phyloP scores from a whole-genome alignment of 352 stramenopile genomes.

The Phytophthora cajani region DNA sequence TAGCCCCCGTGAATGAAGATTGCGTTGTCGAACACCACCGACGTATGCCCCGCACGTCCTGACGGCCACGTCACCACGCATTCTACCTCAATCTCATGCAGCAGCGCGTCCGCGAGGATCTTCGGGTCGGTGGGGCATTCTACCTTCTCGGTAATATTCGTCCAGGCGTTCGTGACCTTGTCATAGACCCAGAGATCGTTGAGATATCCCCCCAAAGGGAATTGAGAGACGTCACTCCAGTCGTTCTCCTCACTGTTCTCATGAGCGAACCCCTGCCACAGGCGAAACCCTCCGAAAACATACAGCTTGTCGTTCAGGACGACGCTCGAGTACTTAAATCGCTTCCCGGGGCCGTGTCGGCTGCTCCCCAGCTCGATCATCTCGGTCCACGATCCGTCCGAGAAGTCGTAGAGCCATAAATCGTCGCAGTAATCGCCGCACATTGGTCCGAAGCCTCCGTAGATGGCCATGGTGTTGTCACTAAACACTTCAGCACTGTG shows the following conservation, averaged over 20 bases:
- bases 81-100: conserved; percentile 70
- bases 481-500: conserved; percentile 91
- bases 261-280: conserved; percentile 95
- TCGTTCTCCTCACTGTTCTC: conserved; percentile 91
- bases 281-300: conserved; percentile 92
- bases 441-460: conserved; percentile 92
- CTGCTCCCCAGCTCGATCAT: conserved; percentile 79
- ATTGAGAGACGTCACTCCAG: conserved; percentile 78
- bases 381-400: conserved; percentile 90
- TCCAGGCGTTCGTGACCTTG: conserved; percentile 69
- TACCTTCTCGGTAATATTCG: conserved; percentile 72
- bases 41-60: conserved; percentile 85
- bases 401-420: conserved; percentile 95
- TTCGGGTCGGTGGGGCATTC: conserved; percentile 49
- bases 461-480: conserved; percentile 92
- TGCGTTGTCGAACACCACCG: conserved; percentile 74
- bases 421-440: conserved; percentile 97
- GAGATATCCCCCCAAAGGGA: conserved; percentile 93
- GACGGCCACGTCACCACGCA: conserved; percentile 91
- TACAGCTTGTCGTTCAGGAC: conserved; percentile 64
- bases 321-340: conserved; percentile 94
- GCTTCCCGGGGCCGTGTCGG: conserved; percentile 77
- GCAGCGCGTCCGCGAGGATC: conserved; percentile 59
- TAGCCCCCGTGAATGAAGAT: conserved; percentile 95
- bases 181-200: conserved; percentile 95